Conservation (phyloP, 139 green algal genomes). For the Chlamydomonas applanata region DNA sequence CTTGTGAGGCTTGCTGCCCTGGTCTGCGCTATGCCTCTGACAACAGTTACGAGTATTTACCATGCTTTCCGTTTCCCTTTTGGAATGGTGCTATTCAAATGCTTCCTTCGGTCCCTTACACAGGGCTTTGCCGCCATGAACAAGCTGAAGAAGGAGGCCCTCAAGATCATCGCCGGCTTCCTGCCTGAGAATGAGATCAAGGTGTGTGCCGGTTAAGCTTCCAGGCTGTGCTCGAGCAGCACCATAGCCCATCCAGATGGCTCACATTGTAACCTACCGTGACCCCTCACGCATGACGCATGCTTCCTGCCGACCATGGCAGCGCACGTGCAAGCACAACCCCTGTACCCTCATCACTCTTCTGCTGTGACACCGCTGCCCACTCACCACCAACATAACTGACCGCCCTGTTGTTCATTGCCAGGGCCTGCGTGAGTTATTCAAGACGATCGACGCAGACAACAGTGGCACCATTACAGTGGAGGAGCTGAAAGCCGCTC, state of each 20-base stretch:
- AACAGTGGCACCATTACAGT: conserved; percentile 82
- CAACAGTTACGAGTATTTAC: neutral
- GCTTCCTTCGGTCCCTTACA: conserved; percentile 29
- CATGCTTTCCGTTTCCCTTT: no score
- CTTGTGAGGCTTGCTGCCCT: no score
- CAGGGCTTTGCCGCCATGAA: conserved; percentile 89
- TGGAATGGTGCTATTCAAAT: neutral
- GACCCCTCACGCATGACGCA: no score
- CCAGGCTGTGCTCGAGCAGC: no score
- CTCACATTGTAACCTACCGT: no score
- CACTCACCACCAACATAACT: no score
- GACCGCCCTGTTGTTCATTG: conserved; percentile 26
- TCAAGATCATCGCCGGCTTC: conserved; percentile 67
- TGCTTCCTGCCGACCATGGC: no score
- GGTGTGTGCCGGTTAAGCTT: no score
- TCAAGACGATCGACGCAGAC: conserved; percentile 82
- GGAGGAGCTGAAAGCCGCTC: conserved; percentile 71
- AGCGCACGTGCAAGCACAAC: no score
- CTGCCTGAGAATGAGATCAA: conserved; percentile 79
- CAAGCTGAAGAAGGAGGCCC: conserved; percentile 93
- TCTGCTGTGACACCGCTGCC: no score
- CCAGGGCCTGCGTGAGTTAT: conserved; percentile 74
- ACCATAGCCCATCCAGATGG: no score
- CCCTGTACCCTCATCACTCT: no score
- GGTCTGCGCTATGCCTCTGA: neutral